Percentiles rank a stretch among this genome's conserved stretches.
These are phyloP conservation scores for Rosa chinensis DNA, from an alignment of 306 rosid genomes.

Conservation along the genomic window DNA sequence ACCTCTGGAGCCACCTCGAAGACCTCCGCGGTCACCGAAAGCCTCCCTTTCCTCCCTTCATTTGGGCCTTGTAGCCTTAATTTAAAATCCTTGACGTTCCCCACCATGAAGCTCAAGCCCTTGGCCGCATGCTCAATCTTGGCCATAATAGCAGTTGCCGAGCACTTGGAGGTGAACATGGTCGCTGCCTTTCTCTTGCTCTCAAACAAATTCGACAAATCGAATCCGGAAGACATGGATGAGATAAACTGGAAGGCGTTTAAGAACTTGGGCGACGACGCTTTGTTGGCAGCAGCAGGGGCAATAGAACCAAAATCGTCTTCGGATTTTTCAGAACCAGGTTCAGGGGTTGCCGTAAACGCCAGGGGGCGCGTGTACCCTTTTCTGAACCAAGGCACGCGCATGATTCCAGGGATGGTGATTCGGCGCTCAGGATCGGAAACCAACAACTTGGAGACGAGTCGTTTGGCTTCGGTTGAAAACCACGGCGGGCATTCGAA, in stretches of 20 bases:
- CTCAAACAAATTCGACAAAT: constrained; percentile 71
- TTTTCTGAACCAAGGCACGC: constrained; percentile 57
- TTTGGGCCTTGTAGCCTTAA: constrained; percentile 42
- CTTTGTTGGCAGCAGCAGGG: constrained; percentile 11
- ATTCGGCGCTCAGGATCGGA: constrained; percentile 55
- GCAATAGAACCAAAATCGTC: not conserved
- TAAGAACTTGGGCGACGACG: constrained; percentile 58
- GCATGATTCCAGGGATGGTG: constrained; percentile 59
- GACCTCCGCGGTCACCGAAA: constrained; percentile 65
- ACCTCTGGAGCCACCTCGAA: constrained; percentile 76
- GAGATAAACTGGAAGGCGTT: constrained; percentile 78
- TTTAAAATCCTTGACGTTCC: constrained; percentile 52
- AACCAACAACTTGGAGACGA: constrained; percentile 56
- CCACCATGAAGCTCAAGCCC: constrained; percentile 45
- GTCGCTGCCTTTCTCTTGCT: constrained; percentile 44
- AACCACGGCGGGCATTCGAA: constrained; percentile 73
- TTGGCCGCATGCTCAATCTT: constrained; percentile 59
- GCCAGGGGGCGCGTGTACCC: constrained; percentile 32
- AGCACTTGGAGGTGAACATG: constrained; percentile 61
- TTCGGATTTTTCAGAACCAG: not conserved
- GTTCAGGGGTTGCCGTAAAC: not conserved
- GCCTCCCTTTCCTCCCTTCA: constrained; percentile 65
- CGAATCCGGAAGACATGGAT: constrained; percentile 78
- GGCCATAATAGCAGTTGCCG: constrained; percentile 50
- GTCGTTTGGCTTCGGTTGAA: constrained; percentile 51